Evolutionary conservation across 495 filamentous ascomycete species (phyloP), one percentile per base, ranked within the genome.

Genomic region (Penicillium diatomitis): DNA sequence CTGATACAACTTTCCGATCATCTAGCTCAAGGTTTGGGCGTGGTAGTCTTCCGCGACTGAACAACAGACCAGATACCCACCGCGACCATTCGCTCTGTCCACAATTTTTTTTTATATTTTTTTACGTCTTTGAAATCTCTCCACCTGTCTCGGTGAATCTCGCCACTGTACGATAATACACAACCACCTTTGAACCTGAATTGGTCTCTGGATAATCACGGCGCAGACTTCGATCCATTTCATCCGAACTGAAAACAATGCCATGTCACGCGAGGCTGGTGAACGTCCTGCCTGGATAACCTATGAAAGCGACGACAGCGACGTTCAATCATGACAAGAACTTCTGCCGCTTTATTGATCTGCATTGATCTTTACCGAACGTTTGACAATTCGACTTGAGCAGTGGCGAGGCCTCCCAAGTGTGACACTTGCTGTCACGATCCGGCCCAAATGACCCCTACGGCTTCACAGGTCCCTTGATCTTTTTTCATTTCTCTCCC

Each of bases 1-100:
- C 62, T 33, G 9, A 31, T 51, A 29, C 37, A 1, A 20, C 8
- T n/a, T 50, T 37, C 33, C 20, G 33, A 34, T 7, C 37, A 10
- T 60, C 52, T 54, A 91, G 87, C 85, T 91, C 75, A 89, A 87
- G 77, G 80, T 91, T 62, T 91, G 87, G 87, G 87, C 87, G 53
- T 87, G 85, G 75, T 79, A 76, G 67, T 65, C 32, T 48, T 34
- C 34, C 34, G 27, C 34, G 20, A 20, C 20, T 20, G 20, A 2
- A 61, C 40, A 58, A 63, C 54, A 44, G 51, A 57, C 65, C 66
- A 64, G 69, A 70, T 72, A 72, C 69, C 67, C 61, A 62, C 67
- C 63, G 63, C 69, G 62, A 63, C 68, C 65, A 63, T 69, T 68
- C 63, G 62, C 67, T 63, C 70, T 63, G 58, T 64, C 62, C 57